Evolutionary conservation across 2,329 filamentous ascomycete species (phyloP), one percentile per base, ranked within the genome.

Genomic region (Fusarium sp.): DNA sequence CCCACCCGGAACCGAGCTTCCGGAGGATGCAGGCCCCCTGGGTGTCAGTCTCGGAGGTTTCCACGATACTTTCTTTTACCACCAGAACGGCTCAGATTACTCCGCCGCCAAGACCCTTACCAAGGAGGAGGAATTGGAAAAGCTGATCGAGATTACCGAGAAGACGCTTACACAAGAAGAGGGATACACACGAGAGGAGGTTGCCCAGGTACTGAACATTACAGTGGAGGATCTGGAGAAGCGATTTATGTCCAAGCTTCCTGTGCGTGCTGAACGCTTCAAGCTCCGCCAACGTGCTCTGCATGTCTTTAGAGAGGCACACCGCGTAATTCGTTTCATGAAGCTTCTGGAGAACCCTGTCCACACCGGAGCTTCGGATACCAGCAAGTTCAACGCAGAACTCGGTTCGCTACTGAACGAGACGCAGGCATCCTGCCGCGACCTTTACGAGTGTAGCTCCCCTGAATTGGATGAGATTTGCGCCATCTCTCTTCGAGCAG

Each of bases 391-490:
- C 76, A 90, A 94, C 76, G 80, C 83, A 49, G 85, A 87, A 53
- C 89, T 99, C 1, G 96, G 96, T 28, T 88, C 88, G 44, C 84
- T 98, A 14, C 90, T 99, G 84, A 97, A 98, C 79, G 88, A 91
- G 74, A 97, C 94, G 0, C 96, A 99, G 78, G 88, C 89, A 43
- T 97, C 93, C 10, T 98, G 95, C 80, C 88, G 93, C 54, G 91
- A 94, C 18, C 80, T 93, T 6, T 99, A 96, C 81, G 93, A 98
- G 76, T 98, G 95, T 83, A 96, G 92, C 75, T 97, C 93, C 74
- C 90, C 92, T 1, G 94, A 98, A 80, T 88, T 98, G n/a, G 95
- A 99, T 78, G 86, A 93, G 66, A 87, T 99, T 39, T 98, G 95
- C 79, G 79, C 85, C 41, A 91, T 98, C 71, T 94, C 94, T 1